Evolutionary conservation across 1,284 basidiomycete genomes (phyloP), one percentile per base, ranked within the genome.

Genomic region (Heimioporus punctisporus): DNA sequence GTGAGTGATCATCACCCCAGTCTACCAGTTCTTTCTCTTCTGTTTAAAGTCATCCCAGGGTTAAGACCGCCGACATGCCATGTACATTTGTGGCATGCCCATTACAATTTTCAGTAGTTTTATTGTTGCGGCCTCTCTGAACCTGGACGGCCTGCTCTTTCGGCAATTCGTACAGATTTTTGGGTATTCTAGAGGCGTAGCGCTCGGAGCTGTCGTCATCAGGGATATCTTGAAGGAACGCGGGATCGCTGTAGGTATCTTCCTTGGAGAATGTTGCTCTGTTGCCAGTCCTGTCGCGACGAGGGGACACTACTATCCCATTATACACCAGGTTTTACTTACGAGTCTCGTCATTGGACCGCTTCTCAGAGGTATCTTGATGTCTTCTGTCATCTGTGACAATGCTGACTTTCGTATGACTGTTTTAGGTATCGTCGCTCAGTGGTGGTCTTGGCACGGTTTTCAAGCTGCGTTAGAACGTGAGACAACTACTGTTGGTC

Each of bases 391-490:
- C n/a, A n/a, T n/a, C n/a, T n/a, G n/a, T n/a, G n/a, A n/a, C n/a
- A n/a, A n/a, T n/a, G n/a, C n/a, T n/a, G n/a, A n/a, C n/a, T n/a
- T n/a, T n/a, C n/a, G n/a, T n/a, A n/a, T 24, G 61, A 48, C 21
- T 9, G 26, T 19, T 52, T 31, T 19, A 71, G 83, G 83, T 39
- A 27, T 75, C 24, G 70, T 76, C 0, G 74, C 84, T 0, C 71
- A 83, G 51, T 85, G 84, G 57, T 76, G 75, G 40, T 86, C 88
- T 0, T 93, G 92, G 92, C 79, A 90, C 4, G 65, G 79, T 3
- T 84, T 88, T 65, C 90, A 93, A 68, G 70, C 72, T 31, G 63
- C 70, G 0, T 57, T 91, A 3, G 34, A 80, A 80, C 6, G 57
- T 79, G 0, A 54, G 80, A 5, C 75, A 79, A 1, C 73, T 84